Conservation (phyloP, 306 rosid genomes). For the Lathyrus sativus region DNA sequence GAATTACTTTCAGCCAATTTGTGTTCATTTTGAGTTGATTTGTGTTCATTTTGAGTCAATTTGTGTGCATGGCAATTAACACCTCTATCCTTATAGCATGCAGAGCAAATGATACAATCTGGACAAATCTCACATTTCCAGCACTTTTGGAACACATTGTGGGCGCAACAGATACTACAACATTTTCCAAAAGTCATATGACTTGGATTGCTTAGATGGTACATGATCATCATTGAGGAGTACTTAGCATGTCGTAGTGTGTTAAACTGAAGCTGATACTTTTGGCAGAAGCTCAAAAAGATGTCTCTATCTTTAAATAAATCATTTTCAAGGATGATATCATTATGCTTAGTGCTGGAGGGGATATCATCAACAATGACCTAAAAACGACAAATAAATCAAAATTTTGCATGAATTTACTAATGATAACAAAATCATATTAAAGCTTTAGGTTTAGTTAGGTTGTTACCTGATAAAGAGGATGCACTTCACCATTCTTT, state of each 20-base stretch:
- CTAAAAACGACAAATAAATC: constrained; percentile 38
- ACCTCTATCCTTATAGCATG: constrained; percentile 50
- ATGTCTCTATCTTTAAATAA: constrained; percentile 44
- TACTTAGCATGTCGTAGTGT: constrained; percentile 62
- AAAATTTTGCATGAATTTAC: constrained; percentile 11
- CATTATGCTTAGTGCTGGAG: constrained; percentile 49
- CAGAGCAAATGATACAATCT: constrained; percentile 43
- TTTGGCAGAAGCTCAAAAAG: constrained; percentile 58
- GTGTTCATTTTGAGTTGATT: neutral
- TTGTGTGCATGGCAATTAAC: constrained; percentile 48
- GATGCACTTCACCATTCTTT: constrained; percentile 44
- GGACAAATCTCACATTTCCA: constrained; percentile 56
- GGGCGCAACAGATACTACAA: constrained; percentile 41
- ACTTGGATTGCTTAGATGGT: neutral
- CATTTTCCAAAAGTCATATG: constrained; percentile 30
- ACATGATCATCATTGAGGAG: no score
- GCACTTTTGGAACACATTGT: constrained; percentile 26
- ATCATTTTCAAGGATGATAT: constrained; percentile 42
- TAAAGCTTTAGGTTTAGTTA: constrained; percentile 25
- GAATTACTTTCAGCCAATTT: neutral
- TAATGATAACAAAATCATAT: neutral
- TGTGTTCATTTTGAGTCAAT: constrained; percentile 36
- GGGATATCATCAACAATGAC: constrained; percentile 44
- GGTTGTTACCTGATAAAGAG: constrained; percentile 44
- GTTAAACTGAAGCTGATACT: constrained; percentile 56